Evolutionary conservation across 2,329 filamentous ascomycete genomes (phyloP).

Genomic region (Stachybotrys chartarum): DNA sequence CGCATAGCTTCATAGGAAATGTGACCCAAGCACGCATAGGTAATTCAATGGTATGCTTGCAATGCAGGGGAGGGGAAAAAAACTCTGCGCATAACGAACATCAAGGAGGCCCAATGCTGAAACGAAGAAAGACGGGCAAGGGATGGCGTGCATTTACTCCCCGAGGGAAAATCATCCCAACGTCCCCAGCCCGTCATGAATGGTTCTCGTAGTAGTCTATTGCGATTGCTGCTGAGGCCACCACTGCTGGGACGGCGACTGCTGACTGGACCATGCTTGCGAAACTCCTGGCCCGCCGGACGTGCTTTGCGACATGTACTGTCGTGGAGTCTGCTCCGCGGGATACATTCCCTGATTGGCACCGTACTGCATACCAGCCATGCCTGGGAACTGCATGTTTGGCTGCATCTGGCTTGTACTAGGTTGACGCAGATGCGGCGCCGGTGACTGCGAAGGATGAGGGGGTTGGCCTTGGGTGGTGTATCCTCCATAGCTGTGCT

Average conservation of each 20-base stretch:
- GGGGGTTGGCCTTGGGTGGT: conserved; percentile 45
- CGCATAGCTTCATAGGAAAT: conserved; percentile 17
- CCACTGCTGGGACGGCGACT: conserved; percentile 54
- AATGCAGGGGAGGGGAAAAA: too few species aligned
- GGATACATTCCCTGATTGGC: conserved; percentile 52
- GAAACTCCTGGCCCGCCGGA: conserved; percentile 42
- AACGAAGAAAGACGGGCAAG: too few species aligned
- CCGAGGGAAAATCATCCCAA: too few species aligned
- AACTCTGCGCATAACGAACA: too few species aligned
- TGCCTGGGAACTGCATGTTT: conserved; percentile 55
- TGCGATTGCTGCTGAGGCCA: conserved; percentile 42
- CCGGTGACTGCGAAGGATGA: conserved; percentile 46
- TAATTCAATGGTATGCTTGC: conserved; percentile 24
- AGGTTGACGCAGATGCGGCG: conserved; percentile 54
- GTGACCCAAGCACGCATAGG: conserved; percentile 25
- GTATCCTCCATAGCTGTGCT: conserved; percentile 47
- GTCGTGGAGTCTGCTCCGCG: conserved; percentile 55
- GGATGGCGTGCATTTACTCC: too few species aligned
- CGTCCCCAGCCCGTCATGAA: too few species aligned
- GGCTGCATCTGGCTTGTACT: conserved; percentile 49
- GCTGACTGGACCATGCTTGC: conserved; percentile 51
- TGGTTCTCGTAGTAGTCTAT: conserved; percentile 1
- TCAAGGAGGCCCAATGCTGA: too few species aligned
- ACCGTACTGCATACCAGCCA: conserved; percentile 53
- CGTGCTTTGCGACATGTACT: conserved; percentile 60